Evolutionary conservation across 257 asterid genomes (phyloP).

Genomic region (Lantana camara): DNA sequence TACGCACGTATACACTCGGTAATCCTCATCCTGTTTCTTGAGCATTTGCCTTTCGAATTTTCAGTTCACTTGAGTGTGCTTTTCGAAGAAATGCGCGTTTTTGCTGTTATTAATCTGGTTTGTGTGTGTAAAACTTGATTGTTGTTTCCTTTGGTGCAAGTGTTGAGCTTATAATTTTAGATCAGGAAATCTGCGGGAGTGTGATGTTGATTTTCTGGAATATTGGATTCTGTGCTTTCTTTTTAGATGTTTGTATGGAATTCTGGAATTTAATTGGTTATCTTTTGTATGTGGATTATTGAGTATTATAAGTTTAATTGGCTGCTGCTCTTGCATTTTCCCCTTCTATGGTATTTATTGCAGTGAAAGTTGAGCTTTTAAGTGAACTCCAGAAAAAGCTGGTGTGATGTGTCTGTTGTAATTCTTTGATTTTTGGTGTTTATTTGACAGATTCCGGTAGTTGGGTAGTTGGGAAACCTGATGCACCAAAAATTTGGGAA

Average conservation of each 20-base stretch:
- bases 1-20: conserved; percentile 10
- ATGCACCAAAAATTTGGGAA: conserved; percentile 43
- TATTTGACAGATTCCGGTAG: conserved; percentile 17
- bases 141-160: neutral
- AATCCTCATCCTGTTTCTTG: conserved; percentile 1
- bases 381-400: conserved; percentile 11
- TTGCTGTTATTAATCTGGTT: neutral
- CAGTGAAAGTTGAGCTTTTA: conserved; percentile 7
- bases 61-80: neutral
- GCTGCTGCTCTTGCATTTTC: conserved; percentile 12
- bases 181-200: conserved; percentile 15
- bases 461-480: conserved; percentile 35
- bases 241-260: neutral
- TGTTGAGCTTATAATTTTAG: conserved; percentile 12
- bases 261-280: neutral
- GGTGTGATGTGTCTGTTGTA: neutral
- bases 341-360: conserved; percentile 20
- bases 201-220: conserved; percentile 9
- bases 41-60: conserved; percentile 2
- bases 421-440: conserved; percentile 22
- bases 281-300: neutral
- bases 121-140: conserved; percentile 2
- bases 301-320: conserved; percentile 3
- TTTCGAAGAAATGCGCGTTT: neutral
- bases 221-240: conserved; percentile 18